These are phyloP conservation scores for Breynia disticha DNA, from an alignment of 441 rosid genomes.

Conservation along the genomic window DNA sequence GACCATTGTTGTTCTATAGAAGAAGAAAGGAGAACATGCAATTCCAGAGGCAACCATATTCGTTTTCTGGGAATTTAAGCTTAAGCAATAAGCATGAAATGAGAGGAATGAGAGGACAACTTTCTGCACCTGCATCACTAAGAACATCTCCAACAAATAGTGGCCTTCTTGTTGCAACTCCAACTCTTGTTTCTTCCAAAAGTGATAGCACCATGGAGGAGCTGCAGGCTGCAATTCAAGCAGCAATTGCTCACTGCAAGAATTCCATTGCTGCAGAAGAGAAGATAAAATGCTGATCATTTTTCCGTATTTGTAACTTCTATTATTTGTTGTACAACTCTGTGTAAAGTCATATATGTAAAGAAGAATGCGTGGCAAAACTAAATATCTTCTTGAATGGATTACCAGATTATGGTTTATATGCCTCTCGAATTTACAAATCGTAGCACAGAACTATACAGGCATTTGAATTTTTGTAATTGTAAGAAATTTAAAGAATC, in stretches of 20 bases:
- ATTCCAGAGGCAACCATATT: constrained; percentile 34
- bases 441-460: neutral
- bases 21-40: constrained; percentile 38
- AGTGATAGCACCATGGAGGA: constrained; percentile 90
- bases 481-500: neutral
- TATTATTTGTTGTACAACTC: constrained; percentile 6
- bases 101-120: constrained; percentile 41
- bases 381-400: neutral
- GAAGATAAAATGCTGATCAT: constrained; percentile 27
- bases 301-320: constrained; percentile 2
- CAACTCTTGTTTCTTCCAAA: constrained; percentile 31
- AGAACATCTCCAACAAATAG: constrained; percentile 83
- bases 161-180: constrained; percentile 50
- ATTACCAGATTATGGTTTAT: neutral
- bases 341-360: constrained; percentile 20
- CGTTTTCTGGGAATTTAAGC: constrained; percentile 40
- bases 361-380: neutral
- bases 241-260: constrained; percentile 97
- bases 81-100: constrained; percentile 36
- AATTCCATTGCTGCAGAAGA: constrained; percentile 65
- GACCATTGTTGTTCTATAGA: constrained; percentile 45
- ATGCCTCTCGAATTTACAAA: neutral
- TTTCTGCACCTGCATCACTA: constrained; percentile 85
- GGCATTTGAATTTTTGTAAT: neutral
- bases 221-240: constrained; percentile 94